phyloP scores from a whole-genome alignment of 371 early-diverging fungal species.

The Mucor saturninus region DNA sequence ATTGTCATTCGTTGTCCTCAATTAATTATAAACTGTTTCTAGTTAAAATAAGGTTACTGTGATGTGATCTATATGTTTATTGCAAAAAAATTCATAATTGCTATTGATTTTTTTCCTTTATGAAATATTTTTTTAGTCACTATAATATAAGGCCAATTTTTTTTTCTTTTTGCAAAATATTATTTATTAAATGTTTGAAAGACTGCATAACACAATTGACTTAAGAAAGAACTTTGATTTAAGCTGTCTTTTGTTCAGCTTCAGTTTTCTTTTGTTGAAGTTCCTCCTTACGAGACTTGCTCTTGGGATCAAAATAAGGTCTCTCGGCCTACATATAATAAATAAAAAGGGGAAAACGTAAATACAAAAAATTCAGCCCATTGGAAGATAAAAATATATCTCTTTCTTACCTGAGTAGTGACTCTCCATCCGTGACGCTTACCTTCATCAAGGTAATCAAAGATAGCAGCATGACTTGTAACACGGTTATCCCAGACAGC shows the following conservation, averaged over 20 bases:
- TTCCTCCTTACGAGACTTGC: constrained; percentile 25
- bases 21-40: too few species aligned
- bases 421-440: constrained; percentile 51
- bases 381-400: background rate
- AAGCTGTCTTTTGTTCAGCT: background rate
- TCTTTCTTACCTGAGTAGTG: constrained; percentile 14
- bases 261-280: background rate
- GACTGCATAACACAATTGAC: too few species aligned
- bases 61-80: too few species aligned
- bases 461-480: constrained; percentile 47
- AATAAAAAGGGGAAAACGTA: too few species aligned
- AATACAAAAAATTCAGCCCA: constrained; percentile 12
- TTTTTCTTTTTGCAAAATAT: too few species aligned
- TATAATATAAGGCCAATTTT: too few species aligned
- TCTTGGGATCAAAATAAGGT: constrained; percentile 61
- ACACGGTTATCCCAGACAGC: constrained; percentile 71
- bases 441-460: constrained; percentile 16
- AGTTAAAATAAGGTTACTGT: too few species aligned
- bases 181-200: too few species aligned
- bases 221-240: background rate
- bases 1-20: too few species aligned
- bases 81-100: too few species aligned
- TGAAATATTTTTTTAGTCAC: too few species aligned
- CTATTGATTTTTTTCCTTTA: too few species aligned
- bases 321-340: constrained; percentile 42